A percentile compares a stretch with the other conserved stretches of the same genome.
phyloP scores from a whole-genome alignment of 176 grass and related monocot species.

The Chloris gayana region DNA sequence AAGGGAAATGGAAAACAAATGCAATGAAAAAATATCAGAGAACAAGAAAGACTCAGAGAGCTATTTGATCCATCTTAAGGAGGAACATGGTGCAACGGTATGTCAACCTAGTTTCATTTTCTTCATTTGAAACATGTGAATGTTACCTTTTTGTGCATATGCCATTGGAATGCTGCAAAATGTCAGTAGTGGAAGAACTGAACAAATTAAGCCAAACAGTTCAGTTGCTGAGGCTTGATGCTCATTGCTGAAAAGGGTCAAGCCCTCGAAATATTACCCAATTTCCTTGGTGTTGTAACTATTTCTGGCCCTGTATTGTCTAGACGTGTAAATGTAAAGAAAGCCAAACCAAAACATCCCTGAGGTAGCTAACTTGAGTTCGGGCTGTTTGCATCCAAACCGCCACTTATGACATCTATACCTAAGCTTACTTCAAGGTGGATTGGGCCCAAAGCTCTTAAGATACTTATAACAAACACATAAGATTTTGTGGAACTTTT shows the following conservation, averaged over 20 bases:
- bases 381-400: neutral
- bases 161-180: constrained; percentile 11
- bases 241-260: constrained; percentile 13
- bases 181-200: constrained; percentile 16
- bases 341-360: constrained; percentile 9
- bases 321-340: constrained; percentile 23
- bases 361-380: constrained; percentile 13
- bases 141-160: neutral
- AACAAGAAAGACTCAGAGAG: constrained; percentile 70
- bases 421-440: neutral
- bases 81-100: constrained; percentile 75
- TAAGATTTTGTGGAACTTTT: neutral
- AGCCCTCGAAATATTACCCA: neutral
- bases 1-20: constrained; percentile 82
- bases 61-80: constrained; percentile 60
- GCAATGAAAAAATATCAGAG: constrained; percentile 69
- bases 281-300: constrained; percentile 2
- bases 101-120: constrained; percentile 39
- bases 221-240: constrained; percentile 4
- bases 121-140: constrained; percentile 34
- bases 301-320: constrained; percentile 3
- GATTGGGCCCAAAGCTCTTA: constrained; percentile 9
- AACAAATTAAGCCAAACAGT: constrained; percentile 33
- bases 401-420: neutral
- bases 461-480: constrained; percentile 8